Base-by-base conservation (phyloP, 306 rosid genomes). In the Gastrolobium bilobum region DNA sequence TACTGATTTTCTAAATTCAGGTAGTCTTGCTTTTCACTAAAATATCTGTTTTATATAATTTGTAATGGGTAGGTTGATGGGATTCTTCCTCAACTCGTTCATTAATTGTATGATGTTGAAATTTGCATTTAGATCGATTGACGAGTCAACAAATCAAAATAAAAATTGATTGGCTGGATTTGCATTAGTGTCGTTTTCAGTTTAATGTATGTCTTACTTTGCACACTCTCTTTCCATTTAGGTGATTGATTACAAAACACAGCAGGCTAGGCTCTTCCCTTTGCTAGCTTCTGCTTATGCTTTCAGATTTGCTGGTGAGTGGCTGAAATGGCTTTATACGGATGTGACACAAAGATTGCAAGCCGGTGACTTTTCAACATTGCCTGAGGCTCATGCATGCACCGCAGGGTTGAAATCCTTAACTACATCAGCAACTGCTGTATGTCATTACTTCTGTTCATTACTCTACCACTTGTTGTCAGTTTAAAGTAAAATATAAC, bases 221-320 rank as follows among this genome's bases (percentile, higher is more conserved):
- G 54, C 69, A 26, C 70, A 77, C 40, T 69, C 65, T 77, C 58
- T 79, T 82, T 84, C 5, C 53, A 67, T 75, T 5, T 68, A 95
- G 99, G 99, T 95, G 85, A 92, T 95, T 61, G 95, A 95, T 80
- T 95, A 92, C 89, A 95, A 93, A 89, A 95, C 99, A 39, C 99
- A 95, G 76, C 98, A 95, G 77, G 90, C 79, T 79, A 95, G 99
- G 84, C 94, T 95, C 50, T 95, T 95, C 87, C 98, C 99, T 56
- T 82, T 95, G 96, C 88, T 95, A 87, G 99, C 99, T 81, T 92
- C 99, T 48, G 96, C 99, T 31, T 95, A 93, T 85, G 99, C 99
- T 69, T 95, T 95, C 85, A 91, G 96, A 86, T 93, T 95, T 86
- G 95, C 84, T 81, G 97, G 99, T 50, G 91, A 93, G 77, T 95